Conservation (phyloP, 2,329 filamentous ascomycete species). For the Aspergillus uvarum region DNA sequence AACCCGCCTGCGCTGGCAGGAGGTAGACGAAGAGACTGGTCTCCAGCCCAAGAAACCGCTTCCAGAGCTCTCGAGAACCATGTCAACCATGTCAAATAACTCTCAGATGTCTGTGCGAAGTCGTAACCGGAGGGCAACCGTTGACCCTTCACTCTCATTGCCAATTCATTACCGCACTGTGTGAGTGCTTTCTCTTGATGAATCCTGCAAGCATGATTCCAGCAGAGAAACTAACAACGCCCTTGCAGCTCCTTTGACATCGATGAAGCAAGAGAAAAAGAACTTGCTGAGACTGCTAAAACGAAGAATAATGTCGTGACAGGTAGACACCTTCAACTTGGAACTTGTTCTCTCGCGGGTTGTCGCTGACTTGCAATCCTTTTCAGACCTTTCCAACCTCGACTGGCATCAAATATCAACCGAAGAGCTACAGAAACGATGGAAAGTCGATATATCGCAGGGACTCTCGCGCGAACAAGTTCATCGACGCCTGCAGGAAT, state of each 20-base stretch:
- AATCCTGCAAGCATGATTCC: too few species aligned
- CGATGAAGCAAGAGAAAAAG: conserved; percentile 53
- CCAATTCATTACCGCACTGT: conserved; percentile 36
- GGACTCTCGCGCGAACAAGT: conserved; percentile 63
- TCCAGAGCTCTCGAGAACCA: conserved; percentile 3
- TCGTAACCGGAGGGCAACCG: conserved; percentile 12
- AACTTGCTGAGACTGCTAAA: conserved; percentile 43
- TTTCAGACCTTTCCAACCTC: conserved; percentile 52
- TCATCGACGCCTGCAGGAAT: conserved; percentile 55
- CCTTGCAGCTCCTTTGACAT: conserved; percentile 54
- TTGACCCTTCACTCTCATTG: conserved; percentile 28
- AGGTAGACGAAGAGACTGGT: conserved; percentile 16
- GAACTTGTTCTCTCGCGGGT: neutral
- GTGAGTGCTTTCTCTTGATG: conserved; percentile 11
- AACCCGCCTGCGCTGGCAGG: conserved; percentile 14
- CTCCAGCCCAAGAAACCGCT: neutral
- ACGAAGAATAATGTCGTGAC: conserved; percentile 48
- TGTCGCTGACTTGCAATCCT: neutral
- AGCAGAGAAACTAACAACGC: too few species aligned
- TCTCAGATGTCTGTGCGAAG: conserved; percentile 17
- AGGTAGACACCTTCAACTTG: conserved; percentile 33
- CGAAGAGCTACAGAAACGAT: conserved; percentile 59
- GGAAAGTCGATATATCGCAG: conserved; percentile 55
- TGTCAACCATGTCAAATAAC: conserved; percentile 6
- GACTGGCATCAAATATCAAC: conserved; percentile 66